phyloP scores from a whole-genome alignment of 805 yeast genomes.

The Metschnikowia vanudenii region DNA sequence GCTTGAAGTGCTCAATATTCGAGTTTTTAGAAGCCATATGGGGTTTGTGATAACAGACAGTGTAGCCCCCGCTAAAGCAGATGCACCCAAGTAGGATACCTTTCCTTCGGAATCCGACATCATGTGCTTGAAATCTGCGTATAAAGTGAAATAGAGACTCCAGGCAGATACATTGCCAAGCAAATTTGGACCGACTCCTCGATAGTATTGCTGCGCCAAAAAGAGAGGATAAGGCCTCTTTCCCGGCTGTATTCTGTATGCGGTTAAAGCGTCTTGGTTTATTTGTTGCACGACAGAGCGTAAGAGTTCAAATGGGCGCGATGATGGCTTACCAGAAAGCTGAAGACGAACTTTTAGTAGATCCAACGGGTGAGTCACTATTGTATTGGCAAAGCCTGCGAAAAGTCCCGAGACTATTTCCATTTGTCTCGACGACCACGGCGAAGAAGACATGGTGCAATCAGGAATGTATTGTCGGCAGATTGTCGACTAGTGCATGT shows the following conservation, averaged over 20 bases:
- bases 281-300: constrained; percentile 22
- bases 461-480: neutral
- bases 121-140: constrained; percentile 53
- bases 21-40: constrained; percentile 91
- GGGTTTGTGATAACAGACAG: constrained; percentile 86
- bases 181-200: constrained; percentile 79
- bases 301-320: constrained; percentile 23
- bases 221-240: constrained; percentile 4
- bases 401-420: constrained; percentile 70
- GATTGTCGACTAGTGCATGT: neutral
- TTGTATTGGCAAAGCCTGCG: constrained; percentile 80
- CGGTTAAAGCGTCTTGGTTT: constrained; percentile 20
- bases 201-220: constrained; percentile 40
- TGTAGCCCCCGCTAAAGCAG: constrained; percentile 61
- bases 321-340: constrained; percentile 35
- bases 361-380: constrained; percentile 87
- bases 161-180: constrained; percentile 85
- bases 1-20: constrained; percentile 64
- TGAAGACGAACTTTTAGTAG: constrained; percentile 81
- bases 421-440: constrained; percentile 29
- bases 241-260: constrained; percentile 6
- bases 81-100: constrained; percentile 34
- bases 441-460: neutral
- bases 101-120: constrained; percentile 19
- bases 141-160: constrained; percentile 82